Percentiles rank a stretch among this genome's conserved stretches.
Conservation (phyloP, 257 asterid species). For the Leonotis leonurus region DNA sequence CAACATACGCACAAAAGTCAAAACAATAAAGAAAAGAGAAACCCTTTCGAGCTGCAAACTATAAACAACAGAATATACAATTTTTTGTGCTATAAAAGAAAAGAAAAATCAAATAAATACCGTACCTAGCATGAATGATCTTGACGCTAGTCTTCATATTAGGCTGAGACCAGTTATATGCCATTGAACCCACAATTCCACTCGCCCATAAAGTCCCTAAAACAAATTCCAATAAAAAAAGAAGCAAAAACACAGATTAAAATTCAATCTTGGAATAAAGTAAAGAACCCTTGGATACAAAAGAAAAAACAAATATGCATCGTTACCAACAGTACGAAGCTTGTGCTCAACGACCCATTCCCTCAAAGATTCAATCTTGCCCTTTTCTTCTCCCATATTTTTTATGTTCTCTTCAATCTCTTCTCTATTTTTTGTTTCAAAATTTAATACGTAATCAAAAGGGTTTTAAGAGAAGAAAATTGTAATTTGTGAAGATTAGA, state of each 20-base stretch:
- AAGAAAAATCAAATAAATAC: background rate
- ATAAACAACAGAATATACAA: background rate
- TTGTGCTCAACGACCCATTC: conserved; percentile 88
- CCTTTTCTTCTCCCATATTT: conserved; percentile 24
- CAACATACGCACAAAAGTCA: background rate
- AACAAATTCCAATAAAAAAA: background rate
- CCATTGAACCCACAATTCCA: conserved; percentile 86
- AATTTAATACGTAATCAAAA: background rate
- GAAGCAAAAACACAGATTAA: background rate
- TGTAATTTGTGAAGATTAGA: conserved; percentile 5
- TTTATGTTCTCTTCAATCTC: too few relatives aligned
- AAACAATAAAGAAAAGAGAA: background rate
- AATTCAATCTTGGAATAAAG: conserved; percentile 19
- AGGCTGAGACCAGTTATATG: conserved; percentile 95
- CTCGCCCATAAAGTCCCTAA: conserved; percentile 52
- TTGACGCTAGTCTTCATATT: conserved; percentile 88
- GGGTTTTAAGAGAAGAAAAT: background rate
- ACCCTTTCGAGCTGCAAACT: background rate
- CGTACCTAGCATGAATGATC: conserved; percentile 89
- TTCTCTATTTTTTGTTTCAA: background rate
- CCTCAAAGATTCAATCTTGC: conserved; percentile 43
- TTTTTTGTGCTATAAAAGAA: background rate
- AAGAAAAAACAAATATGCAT: background rate
- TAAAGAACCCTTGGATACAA: background rate
- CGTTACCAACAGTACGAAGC: conserved; percentile 74